These are phyloP conservation scores for Escallonia herrerae DNA, from an alignment of 129 eudicot genomes.

Conservation along the genomic window DNA sequence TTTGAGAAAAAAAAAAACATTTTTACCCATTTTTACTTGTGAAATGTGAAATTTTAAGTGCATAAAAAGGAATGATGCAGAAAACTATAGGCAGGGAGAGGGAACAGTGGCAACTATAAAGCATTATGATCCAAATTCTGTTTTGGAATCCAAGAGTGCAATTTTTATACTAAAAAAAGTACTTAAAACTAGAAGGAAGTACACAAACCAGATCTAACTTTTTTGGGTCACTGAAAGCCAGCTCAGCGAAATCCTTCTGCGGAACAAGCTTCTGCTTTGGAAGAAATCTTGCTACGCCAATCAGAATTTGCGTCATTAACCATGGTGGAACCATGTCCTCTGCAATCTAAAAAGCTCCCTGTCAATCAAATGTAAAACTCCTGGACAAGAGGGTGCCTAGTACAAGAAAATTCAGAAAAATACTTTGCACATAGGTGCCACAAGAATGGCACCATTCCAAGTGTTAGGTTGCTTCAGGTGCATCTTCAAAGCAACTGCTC, in stretches of 20 bases:
- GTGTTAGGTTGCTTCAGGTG: slow-evolving; percentile 79
- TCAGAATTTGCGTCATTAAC: slow-evolving; percentile 52
- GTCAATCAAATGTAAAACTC: slow-evolving; percentile 1
- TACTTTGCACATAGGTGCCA: slow-evolving; percentile 99
- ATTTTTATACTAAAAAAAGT: neutral
- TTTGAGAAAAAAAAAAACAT: neutral
- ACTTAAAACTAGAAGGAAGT: neutral
- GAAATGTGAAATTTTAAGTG: neutral
- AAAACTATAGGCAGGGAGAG: neutral
- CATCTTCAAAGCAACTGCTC: slow-evolving; percentile 88
- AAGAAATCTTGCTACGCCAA: slow-evolving; percentile 65
- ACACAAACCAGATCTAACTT: slow-evolving; percentile 49
- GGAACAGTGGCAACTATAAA: neutral
- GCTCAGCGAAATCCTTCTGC: slow-evolving; percentile 56
- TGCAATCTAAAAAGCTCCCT: slow-evolving; percentile 58
- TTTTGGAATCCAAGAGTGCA: neutral
- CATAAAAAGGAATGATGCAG: neutral
- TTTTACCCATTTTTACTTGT: neutral
- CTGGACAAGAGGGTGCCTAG: neutral
- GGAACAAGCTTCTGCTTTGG: slow-evolving; percentile 85
- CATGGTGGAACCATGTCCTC: slow-evolving; percentile 81
- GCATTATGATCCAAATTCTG: neutral
- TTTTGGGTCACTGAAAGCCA: slow-evolving; percentile 78
- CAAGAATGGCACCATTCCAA: slow-evolving; percentile 92
- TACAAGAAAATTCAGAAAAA: slow-evolving; percentile 18